Evolutionary conservation across 1,284 basidiomycete species (phyloP), one percentile per base, ranked within the genome.

Genomic region (Cystobasidium slooffiae): DNA sequence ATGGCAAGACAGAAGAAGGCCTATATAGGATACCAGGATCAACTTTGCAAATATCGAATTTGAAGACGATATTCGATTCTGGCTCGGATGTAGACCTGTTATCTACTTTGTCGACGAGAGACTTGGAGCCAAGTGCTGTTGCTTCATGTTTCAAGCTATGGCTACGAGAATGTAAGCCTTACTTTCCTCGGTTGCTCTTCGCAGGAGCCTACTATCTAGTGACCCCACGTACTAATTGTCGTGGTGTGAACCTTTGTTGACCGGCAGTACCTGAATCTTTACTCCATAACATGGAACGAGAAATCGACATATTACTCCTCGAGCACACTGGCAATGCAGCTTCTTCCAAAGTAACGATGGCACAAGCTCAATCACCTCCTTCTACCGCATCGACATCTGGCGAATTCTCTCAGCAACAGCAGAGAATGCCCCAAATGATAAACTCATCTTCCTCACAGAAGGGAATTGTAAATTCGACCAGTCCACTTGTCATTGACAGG

Each of bases 1-100:
- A 91, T 90, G 92, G 91, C 59, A 82, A 91, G 16, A 87, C 90
- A 79, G 92, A 94, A 82, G 91, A 93, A 81, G 92, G 92, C 3
- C 82, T 80, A 22, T 80, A 75, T 79, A 91, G 91, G 67, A 87
- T 93, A 61, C 89, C 86, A 77, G 91, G 91, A 20, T 87, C 90
- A 72, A 86, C 90, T 31, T 86, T 88, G 8, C 93, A 95, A 83
- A 86, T 93, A 43, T 83, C 86, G 10, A 89, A 88, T 79, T 82
- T 96, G 76, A 86, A 91, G 52, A 84, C 86, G 31, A 92, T 94
- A 81, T 96, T 95, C 81, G 93, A 95, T 82, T 87, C 88, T 31
- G 93, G 91, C 87, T 49, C 76, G 41, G 78, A 79, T 46, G 20
- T 74, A 39, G 79, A 80, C 52, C 41, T 80, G 59, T 51, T 73